Evolutionary conservation across 139 green algal genomes (phyloP), one percentile per base, ranked within the genome.

Genomic region (Volvox africanus): DNA sequence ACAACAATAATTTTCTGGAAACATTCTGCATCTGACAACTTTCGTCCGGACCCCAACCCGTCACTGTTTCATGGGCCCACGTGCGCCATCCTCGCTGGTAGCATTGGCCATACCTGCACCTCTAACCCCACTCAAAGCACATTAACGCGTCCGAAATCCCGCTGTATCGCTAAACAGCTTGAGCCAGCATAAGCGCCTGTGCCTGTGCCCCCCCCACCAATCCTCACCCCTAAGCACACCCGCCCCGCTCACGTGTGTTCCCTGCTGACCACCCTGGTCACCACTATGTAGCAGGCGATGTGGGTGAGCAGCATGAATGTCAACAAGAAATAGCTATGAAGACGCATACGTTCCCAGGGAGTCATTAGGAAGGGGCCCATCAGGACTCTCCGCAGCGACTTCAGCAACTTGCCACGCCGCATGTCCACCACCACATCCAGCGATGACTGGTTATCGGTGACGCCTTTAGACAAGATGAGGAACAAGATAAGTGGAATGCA

Each of bases 271-370:
- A 30, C 24, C 17, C 2, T 35, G 0, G 9, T 28, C 9, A 89
- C 35, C 6, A 87, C 73, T 9, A 85, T 61, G 62, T 89, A 92
- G 73, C 82, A 92, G 3, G 67, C 62, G 17, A 87, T 36, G 61
- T 92, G 89, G 50, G 82, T 76, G 14, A 86, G 18, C 37, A 92
- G 61, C 81, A 92, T 89, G 33, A 89, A 1, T 14, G 17, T 21
- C 69, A 88, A 37, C 55, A 89, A 12, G 21, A 32, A 0, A 28
- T 85, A 89, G 24, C 55, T 86, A 75, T 84, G 80, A 2, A 86
- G 36, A 14, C 73, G 82, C 55, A 92, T 33, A 20, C 73, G 71
- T 16, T 89, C 68, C 55, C 89, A 82, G 11, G 89, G 89, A 13
- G 0, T 22, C 71, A 79, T 81, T 55, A 92, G 82, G 30, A 67